Base-by-base conservation (phyloP, 139 green algal species). In the Gonium pectorale region DNA sequence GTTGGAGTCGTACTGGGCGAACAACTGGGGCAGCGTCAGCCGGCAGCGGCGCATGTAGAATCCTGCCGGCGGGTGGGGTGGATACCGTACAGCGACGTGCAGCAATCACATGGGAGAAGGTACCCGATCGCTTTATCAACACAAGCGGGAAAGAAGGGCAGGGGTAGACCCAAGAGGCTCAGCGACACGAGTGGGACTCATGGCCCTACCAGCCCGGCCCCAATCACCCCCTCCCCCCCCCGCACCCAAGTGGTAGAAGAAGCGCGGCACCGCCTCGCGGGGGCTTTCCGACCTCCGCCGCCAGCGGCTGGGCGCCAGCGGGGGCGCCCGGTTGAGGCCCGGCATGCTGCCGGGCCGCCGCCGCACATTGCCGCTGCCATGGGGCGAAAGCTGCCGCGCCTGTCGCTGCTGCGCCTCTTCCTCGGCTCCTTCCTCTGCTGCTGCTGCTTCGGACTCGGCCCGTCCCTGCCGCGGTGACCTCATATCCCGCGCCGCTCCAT, bases 231-330 rank as follows among this genome's bases (percentile, higher is more conserved):
- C n/a, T n/a, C n/a, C n/a, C n/a, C n/a, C 38, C 8, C 40, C 71
- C 75, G 7, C 29, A 83, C 77, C 74, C 33, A 88, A 41, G 21
- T 66, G 41, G 51, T 77, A 63, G 44, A 88, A 88, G 66, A 82
- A 88, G 11, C 49, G 35, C 11, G 74, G 72, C 40, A 88, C 83
- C 2, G 26, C 46, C 5, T 78, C 75, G n/a, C 83, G 52, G 1
- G 83, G 83, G n/a, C 66, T 67, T 29, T 38, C 68, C 31, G 56
- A 33, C 1, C 33, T 41, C 31, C 54, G 56, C 31, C 81, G 40
- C 69, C 54, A 54, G 31, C 52, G 40, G 46, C 67, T 71, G 27
- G 69, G 81, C 21, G 21, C 64, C 69, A 67, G 68, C 67, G 52
- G 60, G 26, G 27, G 40, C 54, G 43, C 29, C 40, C 52, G 68